Conservation (phyloP, 495 filamentous ascomycete species). For the Penicillium herquei region DNA sequence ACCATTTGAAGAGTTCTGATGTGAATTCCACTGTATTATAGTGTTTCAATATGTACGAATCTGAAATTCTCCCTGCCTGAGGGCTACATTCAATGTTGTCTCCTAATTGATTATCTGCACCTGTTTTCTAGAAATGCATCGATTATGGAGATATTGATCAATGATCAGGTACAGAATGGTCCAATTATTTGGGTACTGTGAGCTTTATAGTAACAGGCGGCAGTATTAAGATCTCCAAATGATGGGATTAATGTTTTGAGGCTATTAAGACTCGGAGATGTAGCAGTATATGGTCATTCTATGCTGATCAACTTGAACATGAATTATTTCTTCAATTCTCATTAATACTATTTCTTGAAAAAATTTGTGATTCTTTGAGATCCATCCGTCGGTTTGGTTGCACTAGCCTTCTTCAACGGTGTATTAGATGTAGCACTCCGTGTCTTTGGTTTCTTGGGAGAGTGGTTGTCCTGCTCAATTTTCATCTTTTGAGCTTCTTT, state of each 20-base stretch:
- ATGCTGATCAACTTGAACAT: background rate
- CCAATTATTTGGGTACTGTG: too few species aligned
- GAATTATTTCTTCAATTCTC: background rate
- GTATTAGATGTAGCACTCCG: conserved; percentile 44
- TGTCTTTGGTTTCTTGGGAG: conserved; percentile 31
- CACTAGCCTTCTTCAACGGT: conserved; percentile 44
- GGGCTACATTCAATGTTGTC: too few species aligned
- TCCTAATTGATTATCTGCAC: too few species aligned
- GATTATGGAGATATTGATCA: too few species aligned
- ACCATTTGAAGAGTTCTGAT: background rate
- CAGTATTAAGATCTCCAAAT: too few species aligned
- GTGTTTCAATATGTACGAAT: background rate
- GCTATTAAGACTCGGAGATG: too few species aligned
- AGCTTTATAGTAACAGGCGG: too few species aligned
- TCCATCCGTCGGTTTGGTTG: conserved; percentile 52
- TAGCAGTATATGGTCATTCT: too few species aligned
- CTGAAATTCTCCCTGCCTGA: too few species aligned
- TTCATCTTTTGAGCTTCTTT: conserved; percentile 33
- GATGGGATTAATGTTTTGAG: too few species aligned
- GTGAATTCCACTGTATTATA: conserved; percentile 18
- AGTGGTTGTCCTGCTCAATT: conserved; percentile 9
- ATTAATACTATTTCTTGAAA: conserved; percentile 55
- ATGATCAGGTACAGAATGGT: too few species aligned
- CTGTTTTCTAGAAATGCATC: too few species aligned
- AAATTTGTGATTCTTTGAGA: conserved; percentile 85